Percentiles rank a stretch among this genome's conserved stretches.
phyloP scores from a whole-genome alignment of 2,329 filamentous ascomycete species.

The Stemphylium vesicarium region DNA sequence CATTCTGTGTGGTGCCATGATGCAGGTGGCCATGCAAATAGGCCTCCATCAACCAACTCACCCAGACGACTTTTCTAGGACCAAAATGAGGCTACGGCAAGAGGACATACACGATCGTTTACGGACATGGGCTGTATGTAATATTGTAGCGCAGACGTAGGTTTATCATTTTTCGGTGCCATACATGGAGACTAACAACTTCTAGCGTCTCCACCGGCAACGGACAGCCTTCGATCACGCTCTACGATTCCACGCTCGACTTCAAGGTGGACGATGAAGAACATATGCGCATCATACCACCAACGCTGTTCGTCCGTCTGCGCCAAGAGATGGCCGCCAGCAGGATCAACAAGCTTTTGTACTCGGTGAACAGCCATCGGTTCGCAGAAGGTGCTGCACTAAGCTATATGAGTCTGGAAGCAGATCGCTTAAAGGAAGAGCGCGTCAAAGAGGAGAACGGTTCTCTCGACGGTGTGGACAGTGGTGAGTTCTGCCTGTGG shows the following conservation, averaged over 20 bases:
- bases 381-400: slow-evolving; percentile 40
- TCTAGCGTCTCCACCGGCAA: slow-evolving; percentile 78
- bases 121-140: slow-evolving; percentile 83
- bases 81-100: slow-evolving; percentile 75
- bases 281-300: slow-evolving; percentile 46
- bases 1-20: slow-evolving; percentile 82
- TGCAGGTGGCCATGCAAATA: slow-evolving; percentile 84
- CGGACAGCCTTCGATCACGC: slow-evolving; percentile 78
- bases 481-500: slow-evolving; percentile 27
- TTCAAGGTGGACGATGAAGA: slow-evolving; percentile 48
- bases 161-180: slow-evolving; percentile 11
- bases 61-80: slow-evolving; percentile 81
- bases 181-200: slow-evolving; percentile 22
- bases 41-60: slow-evolving; percentile 81
- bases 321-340: slow-evolving; percentile 49
- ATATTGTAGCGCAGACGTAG: slow-evolving; percentile 78
- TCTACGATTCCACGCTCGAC: slow-evolving; percentile 75
- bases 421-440: slow-evolving; percentile 46
- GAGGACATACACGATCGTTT: slow-evolving; percentile 81
- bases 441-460: slow-evolving; percentile 27
- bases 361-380: slow-evolving; percentile 41
- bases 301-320: slow-evolving; percentile 45
- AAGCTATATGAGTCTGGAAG: slow-evolving; percentile 46
- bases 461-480: slow-evolving; percentile 43
- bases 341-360: slow-evolving; percentile 47